phyloP scores from a whole-genome alignment of 1,284 basidiomycete genomes.

The Calocybe gambosa region DNA sequence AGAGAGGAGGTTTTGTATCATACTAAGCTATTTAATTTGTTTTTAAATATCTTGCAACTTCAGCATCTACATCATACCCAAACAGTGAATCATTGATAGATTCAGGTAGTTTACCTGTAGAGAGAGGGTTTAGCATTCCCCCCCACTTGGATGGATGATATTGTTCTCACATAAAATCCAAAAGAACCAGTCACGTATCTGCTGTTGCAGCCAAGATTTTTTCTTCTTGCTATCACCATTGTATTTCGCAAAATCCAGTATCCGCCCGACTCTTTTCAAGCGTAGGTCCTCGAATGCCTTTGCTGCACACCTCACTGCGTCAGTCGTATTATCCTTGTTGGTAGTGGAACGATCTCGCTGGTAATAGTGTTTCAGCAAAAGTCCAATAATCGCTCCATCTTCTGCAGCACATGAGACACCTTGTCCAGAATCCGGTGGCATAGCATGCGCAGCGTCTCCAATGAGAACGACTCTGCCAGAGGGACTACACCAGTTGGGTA shows the following conservation, averaged over 20 bases:
- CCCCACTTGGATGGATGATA: too few relatives aligned
- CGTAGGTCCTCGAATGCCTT: slow-evolving; percentile 28
- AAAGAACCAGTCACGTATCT: slow-evolving; percentile 26
- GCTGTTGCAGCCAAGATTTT: slow-evolving; percentile 22
- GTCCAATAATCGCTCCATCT: slow-evolving; percentile 28
- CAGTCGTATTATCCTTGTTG: slow-evolving; percentile 10
- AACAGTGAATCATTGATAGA: slow-evolving; percentile 22
- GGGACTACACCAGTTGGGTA: slow-evolving; percentile 27
- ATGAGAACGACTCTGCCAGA: slow-evolving; percentile 28
- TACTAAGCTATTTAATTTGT: background rate
- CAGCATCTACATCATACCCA: slow-evolving; percentile 24
- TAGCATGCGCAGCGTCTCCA: slow-evolving; percentile 34
- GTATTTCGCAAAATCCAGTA: slow-evolving; percentile 28
- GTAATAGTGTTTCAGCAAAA: slow-evolving; percentile 27
- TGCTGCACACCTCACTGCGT: slow-evolving; percentile 18
- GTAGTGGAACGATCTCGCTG: background rate
- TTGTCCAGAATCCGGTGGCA: slow-evolving; percentile 34
- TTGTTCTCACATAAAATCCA: slow-evolving; percentile 25
- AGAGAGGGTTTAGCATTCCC: slow-evolving; percentile 5
- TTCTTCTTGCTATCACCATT: slow-evolving; percentile 25
- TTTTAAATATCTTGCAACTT: slow-evolving; percentile 22
- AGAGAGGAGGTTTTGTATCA: background rate
- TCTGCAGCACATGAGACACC: slow-evolving; percentile 33
- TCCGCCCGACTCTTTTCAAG: slow-evolving; percentile 25
- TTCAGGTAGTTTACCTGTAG: slow-evolving; percentile 25